Percentiles rank a stretch among this genome's conserved stretches.
phyloP scores from a whole-genome alignment of 352 stramenopile genomes.

The Peronospora belbahrii region DNA sequence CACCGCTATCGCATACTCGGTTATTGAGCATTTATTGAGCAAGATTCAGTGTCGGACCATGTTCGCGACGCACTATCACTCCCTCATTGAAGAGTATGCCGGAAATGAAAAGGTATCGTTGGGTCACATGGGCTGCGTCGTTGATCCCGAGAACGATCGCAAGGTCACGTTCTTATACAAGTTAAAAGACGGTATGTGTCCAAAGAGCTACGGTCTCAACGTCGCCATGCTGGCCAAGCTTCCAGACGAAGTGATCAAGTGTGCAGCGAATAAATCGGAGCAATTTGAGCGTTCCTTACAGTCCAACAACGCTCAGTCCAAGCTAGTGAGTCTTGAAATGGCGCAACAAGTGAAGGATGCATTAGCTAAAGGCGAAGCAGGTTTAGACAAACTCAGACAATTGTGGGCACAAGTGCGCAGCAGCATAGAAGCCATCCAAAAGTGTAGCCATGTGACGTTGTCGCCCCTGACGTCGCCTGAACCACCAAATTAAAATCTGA shows the following conservation, averaged over 20 bases:
- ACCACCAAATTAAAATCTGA: constrained; percentile 14
- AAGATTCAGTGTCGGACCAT: constrained; percentile 89
- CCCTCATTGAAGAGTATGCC: constrained; percentile 86
- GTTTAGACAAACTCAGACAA: constrained; percentile 25
- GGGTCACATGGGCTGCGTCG: constrained; percentile 78
- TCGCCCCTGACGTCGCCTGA: not conserved
- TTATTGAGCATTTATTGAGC: constrained; percentile 90
- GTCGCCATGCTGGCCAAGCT: constrained; percentile 96
- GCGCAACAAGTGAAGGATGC: constrained; percentile 19
- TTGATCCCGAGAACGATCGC: constrained; percentile 73
- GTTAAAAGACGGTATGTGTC: constrained; percentile 91
- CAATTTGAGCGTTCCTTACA: constrained; percentile 85
- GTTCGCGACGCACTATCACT: constrained; percentile 99
- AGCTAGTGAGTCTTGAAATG: constrained; percentile 19
- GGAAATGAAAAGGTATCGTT: constrained; percentile 53
- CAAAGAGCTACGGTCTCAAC: constrained; percentile 99
- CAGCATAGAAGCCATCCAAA: not conserved
- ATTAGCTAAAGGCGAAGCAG: constrained; percentile 26
- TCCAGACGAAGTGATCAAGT: constrained; percentile 90
- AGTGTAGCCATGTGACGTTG: constrained; percentile 18
- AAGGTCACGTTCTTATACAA: constrained; percentile 99
- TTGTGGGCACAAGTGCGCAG: constrained; percentile 25
- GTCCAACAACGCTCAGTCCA: constrained; percentile 24
- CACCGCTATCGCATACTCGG: constrained; percentile 95
- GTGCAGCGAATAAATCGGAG: constrained; percentile 85